Conservation (phyloP, 441 rosid genomes). For the Caryocar brasiliense region DNA sequence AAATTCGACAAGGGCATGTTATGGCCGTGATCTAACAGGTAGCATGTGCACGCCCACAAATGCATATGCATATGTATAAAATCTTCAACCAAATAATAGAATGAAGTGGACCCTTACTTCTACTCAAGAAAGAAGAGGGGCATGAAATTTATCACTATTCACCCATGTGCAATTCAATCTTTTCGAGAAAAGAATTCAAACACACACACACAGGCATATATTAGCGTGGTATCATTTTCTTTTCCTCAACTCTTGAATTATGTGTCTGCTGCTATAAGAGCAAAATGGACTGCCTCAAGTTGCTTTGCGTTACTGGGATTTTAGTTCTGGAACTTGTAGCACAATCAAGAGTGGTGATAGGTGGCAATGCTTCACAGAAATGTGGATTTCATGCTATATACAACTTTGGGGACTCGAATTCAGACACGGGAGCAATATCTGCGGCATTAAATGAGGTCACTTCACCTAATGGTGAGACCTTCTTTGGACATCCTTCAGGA, state of each 20-base stretch:
- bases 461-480: constrained; percentile 63
- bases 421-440: constrained; percentile 59
- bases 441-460: constrained; percentile 38
- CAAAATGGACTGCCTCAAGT: constrained; percentile 11
- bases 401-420: constrained; percentile 85
- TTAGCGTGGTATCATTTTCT: background rate
- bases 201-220: background rate
- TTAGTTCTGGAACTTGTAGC: constrained; percentile 14
- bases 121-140: background rate
- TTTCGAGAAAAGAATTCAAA: no score
- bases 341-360: background rate
- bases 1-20: no score
- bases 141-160: no score
- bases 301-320: constrained; percentile 7
- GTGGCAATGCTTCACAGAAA: background rate
- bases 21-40: no score
- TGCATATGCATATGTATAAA: no score
- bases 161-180: no score
- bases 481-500: constrained; percentile 64
- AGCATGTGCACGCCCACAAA: no score
- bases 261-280: background rate
- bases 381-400: constrained; percentile 55
- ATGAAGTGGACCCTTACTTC: no score
- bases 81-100: no score
- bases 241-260: background rate